Conservation (phyloP, 176 grass and related monocot genomes). For the Poa annua region DNA sequence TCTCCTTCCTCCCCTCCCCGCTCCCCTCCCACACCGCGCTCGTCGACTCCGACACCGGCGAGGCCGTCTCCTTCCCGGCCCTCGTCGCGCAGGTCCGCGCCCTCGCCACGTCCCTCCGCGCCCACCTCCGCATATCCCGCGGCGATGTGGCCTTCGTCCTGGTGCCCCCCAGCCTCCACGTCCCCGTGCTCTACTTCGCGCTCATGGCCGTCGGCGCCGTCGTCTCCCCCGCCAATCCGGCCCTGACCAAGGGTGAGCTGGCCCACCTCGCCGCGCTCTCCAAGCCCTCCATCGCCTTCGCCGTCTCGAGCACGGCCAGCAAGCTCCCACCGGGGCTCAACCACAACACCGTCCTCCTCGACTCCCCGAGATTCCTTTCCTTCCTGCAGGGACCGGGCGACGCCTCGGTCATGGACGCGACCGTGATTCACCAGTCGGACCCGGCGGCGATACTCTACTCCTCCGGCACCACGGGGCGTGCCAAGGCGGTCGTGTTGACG, state of each 20-base stretch:
- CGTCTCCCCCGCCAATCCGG: conserved; percentile 56
- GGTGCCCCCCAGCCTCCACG: conserved; percentile 41
- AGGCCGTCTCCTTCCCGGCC: conserved; percentile 23
- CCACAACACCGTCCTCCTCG: conserved; percentile 29
- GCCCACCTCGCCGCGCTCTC: conserved; percentile 47
- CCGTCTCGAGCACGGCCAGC: conserved; percentile 4
- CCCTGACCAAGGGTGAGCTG: conserved; percentile 43
- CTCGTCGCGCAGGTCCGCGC: conserved; percentile 37
- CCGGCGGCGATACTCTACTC: conserved; percentile 52
- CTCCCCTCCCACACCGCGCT: conserved; percentile 47
- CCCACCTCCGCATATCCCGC: conserved; percentile 2
- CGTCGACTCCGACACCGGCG: conserved; percentile 46
- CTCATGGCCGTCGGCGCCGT: conserved; percentile 56
- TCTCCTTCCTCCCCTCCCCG: conserved; percentile 54
- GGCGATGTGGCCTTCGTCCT: conserved; percentile 62
- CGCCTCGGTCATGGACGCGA: background rate
- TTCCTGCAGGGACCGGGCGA: conserved; percentile 19
- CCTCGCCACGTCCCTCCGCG: conserved; percentile 43
- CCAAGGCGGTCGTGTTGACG: conserved; percentile 44
- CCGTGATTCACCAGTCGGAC: conserved; percentile 43
- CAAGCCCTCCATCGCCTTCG: conserved; percentile 48
- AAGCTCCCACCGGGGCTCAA: conserved; percentile 39
- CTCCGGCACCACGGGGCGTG: conserved; percentile 50
- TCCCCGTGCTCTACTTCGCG: conserved; percentile 56
- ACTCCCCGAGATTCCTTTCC: conserved; percentile 39